A percentile compares a stretch with the other conserved stretches of the same genome.
Evolutionary conservation across 768 basidiomycete genomes (phyloP).

Genomic region (Trametes coccinea): DNA sequence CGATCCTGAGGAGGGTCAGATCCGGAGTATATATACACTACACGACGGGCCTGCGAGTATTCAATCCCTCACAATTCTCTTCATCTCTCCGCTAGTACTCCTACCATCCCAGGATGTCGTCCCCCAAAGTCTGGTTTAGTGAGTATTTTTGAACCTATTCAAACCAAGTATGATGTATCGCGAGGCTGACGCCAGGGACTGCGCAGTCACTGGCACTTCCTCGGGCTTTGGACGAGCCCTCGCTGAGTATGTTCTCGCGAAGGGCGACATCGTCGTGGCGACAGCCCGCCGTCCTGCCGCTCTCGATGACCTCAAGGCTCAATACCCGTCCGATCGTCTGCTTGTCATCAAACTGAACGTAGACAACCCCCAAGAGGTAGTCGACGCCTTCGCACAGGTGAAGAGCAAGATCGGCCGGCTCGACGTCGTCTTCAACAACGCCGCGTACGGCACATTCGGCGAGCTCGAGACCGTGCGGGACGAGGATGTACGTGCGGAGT

Average conservation of each 20-base stretch:
- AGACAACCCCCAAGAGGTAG: conserved; percentile 13
- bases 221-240: conserved; percentile 28
- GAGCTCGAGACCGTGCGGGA: conserved; percentile 24
- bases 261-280: conserved; percentile 30
- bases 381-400: conserved; percentile 22
- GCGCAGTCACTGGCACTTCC: conserved; percentile 30
- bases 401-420: conserved; percentile 21
- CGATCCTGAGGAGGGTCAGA: no score
- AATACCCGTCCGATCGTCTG: conserved; percentile 19
- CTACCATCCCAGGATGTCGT: no score
- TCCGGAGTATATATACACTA: no score
- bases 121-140: no score
- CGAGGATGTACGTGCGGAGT: conserved; percentile 14
- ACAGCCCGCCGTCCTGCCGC: conserved; percentile 28
- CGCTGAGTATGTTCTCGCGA: conserved; percentile 25
- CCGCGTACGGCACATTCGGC: conserved; percentile 17
- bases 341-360: conserved; percentile 28
- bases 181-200: no score
- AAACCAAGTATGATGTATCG: no score
- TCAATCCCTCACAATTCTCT: no score
- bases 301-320: conserved; percentile 24
- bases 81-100: no score
- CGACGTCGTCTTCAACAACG: conserved; percentile 32
- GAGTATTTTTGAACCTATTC: no score
- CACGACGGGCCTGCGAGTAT: no score